Conservation (phyloP, 805 yeast genomes). For the Yarrowia sp. region DNA sequence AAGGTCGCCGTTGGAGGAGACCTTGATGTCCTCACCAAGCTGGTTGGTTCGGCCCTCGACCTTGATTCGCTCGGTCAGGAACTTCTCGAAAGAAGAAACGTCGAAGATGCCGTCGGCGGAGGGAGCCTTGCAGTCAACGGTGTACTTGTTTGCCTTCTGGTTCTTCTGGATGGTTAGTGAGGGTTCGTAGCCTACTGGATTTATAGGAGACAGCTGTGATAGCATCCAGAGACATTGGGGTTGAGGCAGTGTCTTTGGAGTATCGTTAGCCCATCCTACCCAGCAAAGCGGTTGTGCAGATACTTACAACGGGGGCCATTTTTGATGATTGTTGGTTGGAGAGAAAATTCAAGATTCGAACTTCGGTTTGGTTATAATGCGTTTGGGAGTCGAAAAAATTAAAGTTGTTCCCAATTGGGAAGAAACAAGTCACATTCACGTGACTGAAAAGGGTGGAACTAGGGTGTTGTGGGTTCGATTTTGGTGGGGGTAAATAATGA, state of each 20-base stretch:
- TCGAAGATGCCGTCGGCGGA: conserved; percentile 92
- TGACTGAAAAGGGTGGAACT: background rate
- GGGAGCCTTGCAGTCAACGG: conserved; percentile 68
- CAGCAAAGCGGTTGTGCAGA: conserved; percentile 38
- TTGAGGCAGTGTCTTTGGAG: conserved; percentile 2
- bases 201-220: conserved; percentile 30
- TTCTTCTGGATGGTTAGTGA: conserved; percentile 37
- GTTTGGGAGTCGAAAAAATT: background rate
- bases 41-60: conserved; percentile 95
- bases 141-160: conserved; percentile 39
- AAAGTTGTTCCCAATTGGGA: conserved; percentile 1
- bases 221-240: no score
- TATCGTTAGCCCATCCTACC: conserved; percentile 33
- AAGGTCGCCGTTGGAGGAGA: conserved; percentile 95
- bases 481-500: no score
- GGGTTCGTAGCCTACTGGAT: conserved; percentile 39
- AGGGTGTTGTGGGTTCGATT: background rate
- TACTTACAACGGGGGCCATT: conserved; percentile 40
- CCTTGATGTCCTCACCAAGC: conserved; percentile 91
- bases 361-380: background rate
- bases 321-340: conserved; percentile 23
- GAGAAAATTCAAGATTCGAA: background rate
- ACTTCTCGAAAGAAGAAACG: conserved; percentile 96
- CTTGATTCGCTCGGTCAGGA: conserved; percentile 98
- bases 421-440: conserved; percentile 22